These are phyloP conservation scores for Arachis stenosperma DNA, from an alignment of 306 rosid species.

Conservation along the genomic window DNA sequence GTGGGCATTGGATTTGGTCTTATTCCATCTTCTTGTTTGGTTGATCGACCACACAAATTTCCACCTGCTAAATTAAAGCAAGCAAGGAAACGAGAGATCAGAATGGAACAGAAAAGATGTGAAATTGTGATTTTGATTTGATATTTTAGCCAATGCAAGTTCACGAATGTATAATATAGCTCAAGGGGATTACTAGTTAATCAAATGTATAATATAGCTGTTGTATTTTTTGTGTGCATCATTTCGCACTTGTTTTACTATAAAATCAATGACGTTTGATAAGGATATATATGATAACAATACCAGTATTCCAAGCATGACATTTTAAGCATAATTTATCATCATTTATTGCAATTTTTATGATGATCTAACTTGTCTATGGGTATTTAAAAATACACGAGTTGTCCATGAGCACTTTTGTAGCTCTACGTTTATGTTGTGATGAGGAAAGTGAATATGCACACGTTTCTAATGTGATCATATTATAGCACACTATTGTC, in stretches of 20 bases:
- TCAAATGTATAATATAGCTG: slow-evolving; percentile 13
- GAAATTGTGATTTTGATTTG: neutral
- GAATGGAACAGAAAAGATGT: neutral
- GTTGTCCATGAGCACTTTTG: no score
- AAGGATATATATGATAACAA: no score
- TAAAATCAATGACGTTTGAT: neutral
- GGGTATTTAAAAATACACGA: no score
- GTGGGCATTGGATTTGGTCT: neutral
- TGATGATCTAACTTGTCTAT: no score
- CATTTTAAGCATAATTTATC: neutral
- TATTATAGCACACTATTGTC: no score
- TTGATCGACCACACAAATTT: neutral
- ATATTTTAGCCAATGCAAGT: neutral
- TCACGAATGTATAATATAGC: neutral
- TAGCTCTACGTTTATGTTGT: no score
- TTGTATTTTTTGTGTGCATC: neutral
- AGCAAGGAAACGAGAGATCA: neutral
- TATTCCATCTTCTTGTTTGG: slow-evolving; percentile 20
- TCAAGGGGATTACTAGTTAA: neutral
- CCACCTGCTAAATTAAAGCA: no score
- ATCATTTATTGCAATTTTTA: no score
- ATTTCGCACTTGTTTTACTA: neutral
- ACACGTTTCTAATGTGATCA: no score
- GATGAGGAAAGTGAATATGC: no score
- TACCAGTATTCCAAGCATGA: neutral